A percentile compares a stretch with the other conserved stretches of the same genome.
These are phyloP conservation scores for Asparagopsis taxiformis DNA, from an alignment of 31 red algal genomes.

Conservation along the genomic window DNA sequence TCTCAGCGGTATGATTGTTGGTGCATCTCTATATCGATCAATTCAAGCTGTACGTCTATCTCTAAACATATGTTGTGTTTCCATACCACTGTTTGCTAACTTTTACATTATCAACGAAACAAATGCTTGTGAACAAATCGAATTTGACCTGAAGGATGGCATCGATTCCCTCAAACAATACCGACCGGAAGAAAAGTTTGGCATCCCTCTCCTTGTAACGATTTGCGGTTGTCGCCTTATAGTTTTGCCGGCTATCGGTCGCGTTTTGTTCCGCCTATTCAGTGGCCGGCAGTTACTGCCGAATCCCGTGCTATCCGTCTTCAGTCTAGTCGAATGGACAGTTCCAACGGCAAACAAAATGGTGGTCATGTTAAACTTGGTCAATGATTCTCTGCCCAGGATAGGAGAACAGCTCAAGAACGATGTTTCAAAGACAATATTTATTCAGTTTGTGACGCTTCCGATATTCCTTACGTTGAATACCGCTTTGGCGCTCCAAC, in stretches of 20 bases:
- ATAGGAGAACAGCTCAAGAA: conserved; percentile 8
- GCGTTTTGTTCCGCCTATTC: background rate
- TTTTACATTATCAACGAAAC: background rate
- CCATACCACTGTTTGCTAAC: background rate
- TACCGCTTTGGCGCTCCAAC: conserved; percentile 21
- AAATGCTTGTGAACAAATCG: background rate
- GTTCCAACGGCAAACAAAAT: conserved; percentile 41
- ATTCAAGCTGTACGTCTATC: background rate
- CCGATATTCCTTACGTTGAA: conserved; percentile 38
- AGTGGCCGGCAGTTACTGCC: background rate
- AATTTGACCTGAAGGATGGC: background rate
- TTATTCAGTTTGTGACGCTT: conserved; percentile 14
- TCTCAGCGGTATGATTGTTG: conserved; percentile 21
- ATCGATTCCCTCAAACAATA: background rate
- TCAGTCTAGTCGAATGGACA: conserved; percentile 28
- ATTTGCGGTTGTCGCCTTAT: conserved; percentile 18
- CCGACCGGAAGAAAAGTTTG: conserved; percentile 17
- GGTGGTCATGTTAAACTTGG: conserved; percentile 27
- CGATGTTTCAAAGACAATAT: conserved; percentile 22
- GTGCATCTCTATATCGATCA: conserved; percentile 20
- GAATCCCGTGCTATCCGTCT: conserved; percentile 14
- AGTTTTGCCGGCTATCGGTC: conserved; percentile 14
- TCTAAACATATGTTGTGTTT: background rate
- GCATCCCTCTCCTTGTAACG: background rate
- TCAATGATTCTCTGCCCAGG: conserved; percentile 4